phyloP scores from a whole-genome alignment of 1,284 basidiomycete species.

The Erythrobasidium hasegawianum region DNA sequence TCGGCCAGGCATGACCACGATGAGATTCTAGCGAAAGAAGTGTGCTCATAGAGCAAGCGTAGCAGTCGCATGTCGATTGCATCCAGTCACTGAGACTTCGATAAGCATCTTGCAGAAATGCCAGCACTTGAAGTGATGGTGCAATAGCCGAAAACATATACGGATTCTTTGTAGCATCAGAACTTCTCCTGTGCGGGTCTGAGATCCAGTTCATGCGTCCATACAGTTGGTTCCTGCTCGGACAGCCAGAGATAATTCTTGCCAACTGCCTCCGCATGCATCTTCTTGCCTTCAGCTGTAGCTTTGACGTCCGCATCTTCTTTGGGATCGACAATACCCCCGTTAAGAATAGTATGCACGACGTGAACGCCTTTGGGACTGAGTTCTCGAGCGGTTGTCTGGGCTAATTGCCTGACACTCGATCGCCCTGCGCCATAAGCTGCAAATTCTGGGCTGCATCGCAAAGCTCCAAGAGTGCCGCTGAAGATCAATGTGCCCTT shows the following conservation, averaged over 20 bases:
- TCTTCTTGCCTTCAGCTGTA: neutral
- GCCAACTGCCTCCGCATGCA: slow-evolving; percentile 12
- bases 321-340: neutral
- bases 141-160: too few relatives aligned
- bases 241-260: slow-evolving; percentile 10
- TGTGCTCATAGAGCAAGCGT: too few relatives aligned
- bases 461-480: neutral
- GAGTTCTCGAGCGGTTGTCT: neutral
- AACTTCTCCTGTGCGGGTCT: slow-evolving; percentile 15
- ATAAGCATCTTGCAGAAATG: too few relatives aligned
- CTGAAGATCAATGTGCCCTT: slow-evolving; percentile 5
- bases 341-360: neutral
- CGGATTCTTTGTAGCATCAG: too few relatives aligned
- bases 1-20: too few relatives aligned
- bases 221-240: slow-evolving; percentile 2
- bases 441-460: neutral
- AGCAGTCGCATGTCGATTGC: too few relatives aligned
- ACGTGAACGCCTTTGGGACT: slow-evolving; percentile 1
- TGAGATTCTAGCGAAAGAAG: too few relatives aligned
- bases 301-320: neutral
- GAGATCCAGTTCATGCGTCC: slow-evolving; percentile 21
- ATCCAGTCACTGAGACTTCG: too few relatives aligned
- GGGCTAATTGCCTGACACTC: neutral
- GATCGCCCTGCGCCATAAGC: neutral
- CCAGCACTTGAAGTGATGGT: too few relatives aligned